Evolutionary conservation across 768 basidiomycete genomes (phyloP), one percentile per base, ranked within the genome.

Genomic region (Agaricus sinodeliciosus): DNA sequence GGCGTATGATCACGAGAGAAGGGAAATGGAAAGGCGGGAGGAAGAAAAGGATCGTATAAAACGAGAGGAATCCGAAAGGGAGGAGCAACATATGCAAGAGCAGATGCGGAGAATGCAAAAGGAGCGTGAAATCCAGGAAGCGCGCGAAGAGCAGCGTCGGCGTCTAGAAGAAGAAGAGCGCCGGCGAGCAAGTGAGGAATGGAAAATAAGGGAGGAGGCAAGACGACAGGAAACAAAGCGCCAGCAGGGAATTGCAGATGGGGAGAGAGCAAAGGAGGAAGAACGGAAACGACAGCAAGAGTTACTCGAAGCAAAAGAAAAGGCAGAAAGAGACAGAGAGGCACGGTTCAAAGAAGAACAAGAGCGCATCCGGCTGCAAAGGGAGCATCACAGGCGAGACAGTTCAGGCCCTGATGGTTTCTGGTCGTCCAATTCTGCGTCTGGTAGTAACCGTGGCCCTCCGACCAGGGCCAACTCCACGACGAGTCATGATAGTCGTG

Each of bases 321-420:
- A 58, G 55, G 16, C 48, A 49, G 55, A 63, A 41, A 66, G 57
- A 50, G 60, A 59, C 57, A 59, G 54, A 55, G 58, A 63, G 43
- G 49, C 60, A 18, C 56, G 44, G 35, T 39, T 65, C 37, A 49
- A 66, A 34, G 65, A 67, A 46, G 67, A 67, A 43, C 67, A 69
- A 44, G 52, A 56, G 6, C 54, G 56, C 25, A 37, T 59, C 8
- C 55, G 60, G 27, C 69, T 72, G 54, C 72, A 74, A 57, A 65
- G 70, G 52, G 71, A 77, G 31, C 74, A 39, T 12, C 37, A 39
- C 67, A 68, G 74, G n/a, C 74, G 76, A 43, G 70, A 72, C 48
- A 76, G 70, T 51, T 54, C 63, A n/a, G 69, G 69, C 3, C 47
- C 62, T n/a, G 73, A 70, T n/a, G 60, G 56, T 49, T 56, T 60